Evolutionary conservation across 2,329 filamentous ascomycete species (phyloP), one percentile per base, ranked within the genome.

Genomic region (Herpotrichia juniperi): DNA sequence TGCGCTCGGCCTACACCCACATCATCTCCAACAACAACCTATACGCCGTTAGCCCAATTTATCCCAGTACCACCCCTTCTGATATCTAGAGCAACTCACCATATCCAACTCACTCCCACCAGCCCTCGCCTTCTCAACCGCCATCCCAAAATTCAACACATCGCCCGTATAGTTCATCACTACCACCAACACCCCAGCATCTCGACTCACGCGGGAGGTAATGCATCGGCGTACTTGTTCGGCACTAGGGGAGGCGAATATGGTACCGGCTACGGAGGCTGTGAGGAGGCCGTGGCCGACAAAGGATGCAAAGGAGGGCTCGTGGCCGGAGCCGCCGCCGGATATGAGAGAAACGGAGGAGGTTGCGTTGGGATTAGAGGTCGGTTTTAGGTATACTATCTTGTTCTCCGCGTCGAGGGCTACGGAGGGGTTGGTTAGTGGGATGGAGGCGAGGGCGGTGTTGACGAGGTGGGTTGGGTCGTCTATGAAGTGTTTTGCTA

Each of bases 71-170:
- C n/a, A n/a, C n/a, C n/a, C n/a, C n/a, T n/a, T n/a, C n/a, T n/a
- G n/a, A n/a, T n/a, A n/a, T n/a, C n/a, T n/a, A n/a, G n/a, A n/a
- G n/a, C n/a, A n/a, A n/a, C n/a, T n/a, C 9, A 96, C 86, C 88
- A 97, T 96, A 71, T 96, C 90, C 0, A 90, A 89, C 16, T 86
- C 77, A 21, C 91, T 75, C 0, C 91, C 93, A 0, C 86, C 84
- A 1, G 91, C 91, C 52, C 89, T 87, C 14, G 92, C 92, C 78
- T 96, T 96, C 74, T 97, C 93, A 8, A 94, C 90, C 0, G 88
- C 93, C 83, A 97, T 88, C 49, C 92, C 93, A 69, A 97, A 97
- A 76, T 96, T 96, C 61, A 97, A 82, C 48, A 96, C 72, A 55
- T 81, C 79, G 2, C 79, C 79, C 26, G 91, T 96, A 74, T 96